A percentile compares a stretch with the other conserved stretches of the same genome.
phyloP scores from a whole-genome alignment of 495 filamentous ascomycete genomes.

The Penicillium crystallinum region DNA sequence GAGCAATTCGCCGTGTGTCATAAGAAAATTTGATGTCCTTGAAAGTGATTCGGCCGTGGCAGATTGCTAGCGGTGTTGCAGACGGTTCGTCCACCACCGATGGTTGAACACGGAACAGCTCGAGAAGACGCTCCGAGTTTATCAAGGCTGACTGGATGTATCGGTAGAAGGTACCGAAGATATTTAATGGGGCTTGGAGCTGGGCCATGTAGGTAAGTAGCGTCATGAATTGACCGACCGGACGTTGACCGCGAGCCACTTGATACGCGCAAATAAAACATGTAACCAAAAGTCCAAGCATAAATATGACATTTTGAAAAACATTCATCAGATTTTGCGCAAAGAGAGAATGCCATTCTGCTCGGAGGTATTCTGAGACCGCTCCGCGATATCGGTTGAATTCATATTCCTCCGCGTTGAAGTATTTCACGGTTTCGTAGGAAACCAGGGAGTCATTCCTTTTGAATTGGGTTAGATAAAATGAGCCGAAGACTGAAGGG shows the following conservation, averaged over 20 bases:
- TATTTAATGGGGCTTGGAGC: constrained; percentile 74
- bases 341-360: constrained; percentile 67
- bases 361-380: constrained; percentile 63
- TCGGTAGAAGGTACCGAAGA: constrained; percentile 81
- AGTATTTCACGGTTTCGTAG: constrained; percentile 90
- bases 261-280: constrained; percentile 74
- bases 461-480: background rate
- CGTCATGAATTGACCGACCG: constrained; percentile 63
- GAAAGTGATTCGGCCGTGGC: constrained; percentile 67
- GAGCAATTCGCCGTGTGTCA: constrained; percentile 62
- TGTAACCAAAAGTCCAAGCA: constrained; percentile 63
- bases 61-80: constrained; percentile 44
- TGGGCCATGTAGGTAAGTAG: constrained; percentile 75
- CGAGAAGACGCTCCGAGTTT: constrained; percentile 78
- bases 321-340: constrained; percentile 78
- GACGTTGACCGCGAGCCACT: constrained; percentile 56
- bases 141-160: constrained; percentile 84
- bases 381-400: constrained; percentile 69
- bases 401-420: constrained; percentile 80
- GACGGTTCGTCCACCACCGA: constrained; percentile 60
- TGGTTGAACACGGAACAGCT: constrained; percentile 76
- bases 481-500: background rate
- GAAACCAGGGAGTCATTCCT: constrained; percentile 77
- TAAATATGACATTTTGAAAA: constrained; percentile 74
- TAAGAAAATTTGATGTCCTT: constrained; percentile 76